Base-by-base conservation (phyloP, 2,329 filamentous ascomycete genomes). In the Penicillium crustosum region DNA sequence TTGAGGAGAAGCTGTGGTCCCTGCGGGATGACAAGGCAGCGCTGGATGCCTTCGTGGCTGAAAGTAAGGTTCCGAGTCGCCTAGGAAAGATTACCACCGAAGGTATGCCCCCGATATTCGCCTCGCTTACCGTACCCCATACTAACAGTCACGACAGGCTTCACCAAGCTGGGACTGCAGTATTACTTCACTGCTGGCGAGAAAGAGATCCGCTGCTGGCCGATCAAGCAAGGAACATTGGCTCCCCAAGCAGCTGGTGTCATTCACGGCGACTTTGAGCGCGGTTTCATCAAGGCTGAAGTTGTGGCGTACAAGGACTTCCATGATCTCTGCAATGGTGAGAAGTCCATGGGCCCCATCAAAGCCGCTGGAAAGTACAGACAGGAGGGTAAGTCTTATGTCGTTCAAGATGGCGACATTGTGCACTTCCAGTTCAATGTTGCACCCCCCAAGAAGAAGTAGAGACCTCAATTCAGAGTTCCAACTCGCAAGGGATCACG, bases 191-290 rank as follows among this genome's bases (percentile, higher is more conserved):
- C 52, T n/a, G 52, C 52, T 8, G 52, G 52, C 7, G 52, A 55
- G 52, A 55, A 55, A 17, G 52, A 55, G 39, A 55, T 55, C 33
- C 44, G 52, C 27, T 55, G 52, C 44, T 55, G 52, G 52, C 44
- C 52, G 4, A 55, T 55, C 52, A 48, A 48, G 39, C 36, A 21
- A 9, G 52, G 52, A 39, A 19, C 43, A 6, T 36, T 55, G 2
- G 43, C 52, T 19, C 52, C 44, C 21, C 52, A 55, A 49, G 52
- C 52, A 41, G 52, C 52, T 42, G 52, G 52, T 49, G 52, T 41
- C 6, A 55, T 55, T 9, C 52, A 55, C 44, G 38, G 52, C 35
- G 52, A 55, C 47, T 55, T 55, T 19, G 52, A 55, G 52, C 44
- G 38, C 13, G 44, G 52, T 19, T 55, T 55, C 39, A 55, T 55